A percentile compares a stretch with the other conserved stretches of the same genome.
Conservation (phyloP, 441 rosid genomes). For the Euphorbia celastroides region DNA sequence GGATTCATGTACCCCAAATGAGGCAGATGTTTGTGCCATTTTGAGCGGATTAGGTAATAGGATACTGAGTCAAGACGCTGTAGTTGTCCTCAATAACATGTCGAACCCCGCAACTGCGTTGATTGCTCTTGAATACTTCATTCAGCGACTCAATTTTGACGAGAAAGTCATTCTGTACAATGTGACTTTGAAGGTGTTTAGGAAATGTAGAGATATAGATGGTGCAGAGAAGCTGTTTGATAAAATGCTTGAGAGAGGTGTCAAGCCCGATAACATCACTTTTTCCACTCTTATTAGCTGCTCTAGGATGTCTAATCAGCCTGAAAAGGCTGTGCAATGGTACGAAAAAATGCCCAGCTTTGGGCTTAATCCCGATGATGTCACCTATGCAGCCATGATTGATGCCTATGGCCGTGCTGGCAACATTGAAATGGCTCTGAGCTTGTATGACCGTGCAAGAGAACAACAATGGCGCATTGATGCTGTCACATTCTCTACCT, state of each 20-base stretch:
- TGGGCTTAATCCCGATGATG: conserved; percentile 57
- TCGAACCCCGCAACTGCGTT: conserved; percentile 54
- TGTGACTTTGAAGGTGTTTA: conserved; percentile 70
- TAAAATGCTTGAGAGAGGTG: conserved; percentile 66
- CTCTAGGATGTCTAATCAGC: conserved; percentile 52
- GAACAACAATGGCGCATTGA: conserved; percentile 79
- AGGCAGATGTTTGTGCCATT: conserved; percentile 29
- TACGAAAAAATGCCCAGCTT: conserved; percentile 72
- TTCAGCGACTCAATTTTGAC: conserved; percentile 31
- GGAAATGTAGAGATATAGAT: conserved; percentile 60
- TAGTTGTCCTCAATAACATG: conserved; percentile 73
- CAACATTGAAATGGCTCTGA: background rate
- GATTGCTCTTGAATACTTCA: conserved; percentile 47
- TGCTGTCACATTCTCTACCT: conserved; percentile 52
- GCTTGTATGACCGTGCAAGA: conserved; percentile 49
- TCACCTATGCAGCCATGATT: conserved; percentile 63
- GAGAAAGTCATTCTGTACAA: conserved; percentile 68
- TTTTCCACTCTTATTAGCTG: conserved; percentile 75
- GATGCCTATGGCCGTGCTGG: conserved; percentile 51
- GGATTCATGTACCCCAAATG: conserved; percentile 36
- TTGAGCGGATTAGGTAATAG: conserved; percentile 42
- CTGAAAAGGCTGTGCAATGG: conserved; percentile 72
- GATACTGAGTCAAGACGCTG: conserved; percentile 70
- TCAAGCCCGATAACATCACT: conserved; percentile 64
- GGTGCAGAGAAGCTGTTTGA: conserved; percentile 64